A percentile compares a stretch with the other conserved stretches of the same genome.
Conservation (phyloP, 805 yeast genomes). For the Kazachstania martiniae region DNA sequence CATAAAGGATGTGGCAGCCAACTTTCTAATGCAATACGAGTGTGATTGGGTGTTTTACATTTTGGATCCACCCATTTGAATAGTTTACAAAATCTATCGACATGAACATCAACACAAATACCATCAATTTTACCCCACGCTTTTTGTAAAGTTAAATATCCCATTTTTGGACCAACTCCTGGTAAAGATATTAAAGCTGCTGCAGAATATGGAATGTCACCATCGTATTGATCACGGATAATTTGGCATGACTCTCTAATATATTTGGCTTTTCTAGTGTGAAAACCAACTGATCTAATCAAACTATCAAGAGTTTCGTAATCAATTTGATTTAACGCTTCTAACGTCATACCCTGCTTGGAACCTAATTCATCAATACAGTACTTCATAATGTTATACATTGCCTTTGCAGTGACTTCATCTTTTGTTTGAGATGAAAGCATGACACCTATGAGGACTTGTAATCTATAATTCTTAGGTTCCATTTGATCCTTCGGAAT, state of each 20-base stretch:
- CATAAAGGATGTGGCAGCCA: slow-evolving; percentile 71
- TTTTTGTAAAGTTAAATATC: slow-evolving; percentile 62
- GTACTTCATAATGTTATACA: slow-evolving; percentile 45
- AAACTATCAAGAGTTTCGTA: slow-evolving; percentile 51
- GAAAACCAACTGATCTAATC: slow-evolving; percentile 82
- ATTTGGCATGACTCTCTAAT: slow-evolving; percentile 52
- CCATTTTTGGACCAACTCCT: slow-evolving; percentile 97
- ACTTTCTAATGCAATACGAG: slow-evolving; percentile 53
- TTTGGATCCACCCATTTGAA: slow-evolving; percentile 61
- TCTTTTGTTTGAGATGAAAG: slow-evolving; percentile 89
- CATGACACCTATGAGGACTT: slow-evolving; percentile 70
- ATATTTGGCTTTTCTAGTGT: slow-evolving; percentile 63
- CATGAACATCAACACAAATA: slow-evolving; percentile 91
- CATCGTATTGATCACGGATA: slow-evolving; percentile 37
- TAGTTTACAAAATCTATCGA: slow-evolving; percentile 67
- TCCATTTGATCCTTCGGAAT: slow-evolving; percentile 17
- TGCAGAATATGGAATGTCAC: slow-evolving; percentile 65
- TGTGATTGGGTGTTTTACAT: slow-evolving; percentile 60
- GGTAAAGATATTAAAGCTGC: slow-evolving; percentile 61
- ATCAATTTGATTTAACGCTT: slow-evolving; percentile 38
- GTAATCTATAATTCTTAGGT: slow-evolving; percentile 46
- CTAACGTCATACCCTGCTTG: slow-evolving; percentile 44
- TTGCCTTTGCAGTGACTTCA: slow-evolving; percentile 68
- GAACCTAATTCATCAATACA: slow-evolving; percentile 31
- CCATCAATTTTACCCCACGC: slow-evolving; percentile 75